Base-by-base conservation (phyloP, 108 stramenopile genomes). In the Nitzschia sp. region DNA sequence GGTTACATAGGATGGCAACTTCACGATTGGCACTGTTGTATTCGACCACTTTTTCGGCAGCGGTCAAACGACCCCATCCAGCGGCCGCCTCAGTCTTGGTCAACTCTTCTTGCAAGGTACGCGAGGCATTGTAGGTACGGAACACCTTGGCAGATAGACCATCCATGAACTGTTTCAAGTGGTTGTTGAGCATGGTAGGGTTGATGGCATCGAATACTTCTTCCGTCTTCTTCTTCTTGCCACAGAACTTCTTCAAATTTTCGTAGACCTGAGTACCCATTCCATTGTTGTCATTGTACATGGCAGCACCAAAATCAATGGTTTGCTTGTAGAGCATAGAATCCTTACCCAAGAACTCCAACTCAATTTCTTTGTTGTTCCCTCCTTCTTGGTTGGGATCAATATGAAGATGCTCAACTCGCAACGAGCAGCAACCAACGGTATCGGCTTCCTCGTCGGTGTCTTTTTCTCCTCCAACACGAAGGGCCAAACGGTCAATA, bases 331-430 rank as follows among this genome's bases (percentile, higher is more conserved):
- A 98, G 53, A 97, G 93, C 97, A 99, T 99, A 26, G 95, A 96
- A 78, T 99, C 99, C 75, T 99, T 99, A 82, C 99, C 99, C 50
- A 98, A 75, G 77, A 99, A 99, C 80, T 99, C 99, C n/a, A 99
- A 81, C 63, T 98, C 97, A 51, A 99, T 91, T 71, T 96, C 95
- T 44, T 87, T 79, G 63, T 82, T 84, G 54, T 92, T 87, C 9
- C 77, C 87, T 7, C 87, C 94, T 50, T 85, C 81, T 29, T 81
- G 81, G 63, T 87, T 92, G 14, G 89, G 91, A 69, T 95, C 87
- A 75, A 99, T 97, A n/a, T 90, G 89, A 55, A 99, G 71, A 73
- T 99, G 99, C 73, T 99, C 99, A 14, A 96, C 89, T 17, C 99
- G 95, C 22, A 99, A 82, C 6, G 95, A 95, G 69, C 99, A 99